A percentile compares a stretch with the other conserved stretches of the same genome.
Evolutionary conservation across 1,139 yeast genomes (phyloP).

Genomic region (Pichia sp.): DNA sequence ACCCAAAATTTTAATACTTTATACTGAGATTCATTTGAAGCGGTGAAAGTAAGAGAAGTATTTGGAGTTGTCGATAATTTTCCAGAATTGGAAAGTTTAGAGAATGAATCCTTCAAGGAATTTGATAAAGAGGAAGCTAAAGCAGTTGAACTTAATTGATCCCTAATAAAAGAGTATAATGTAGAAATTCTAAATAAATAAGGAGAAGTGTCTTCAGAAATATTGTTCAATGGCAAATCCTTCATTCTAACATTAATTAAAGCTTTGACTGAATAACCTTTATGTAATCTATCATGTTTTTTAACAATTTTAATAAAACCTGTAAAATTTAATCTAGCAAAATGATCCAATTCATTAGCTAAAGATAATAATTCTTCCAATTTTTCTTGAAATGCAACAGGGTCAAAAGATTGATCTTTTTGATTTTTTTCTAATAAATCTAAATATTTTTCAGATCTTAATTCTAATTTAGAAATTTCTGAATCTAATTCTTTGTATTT

Average conservation of each 20-base stretch:
- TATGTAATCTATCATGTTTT: conserved; percentile 89
- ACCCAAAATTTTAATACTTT: conserved; percentile 91
- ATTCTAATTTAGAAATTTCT: conserved; percentile 59
- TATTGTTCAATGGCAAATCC: conserved; percentile 73
- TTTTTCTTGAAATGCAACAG: conserved; percentile 50
- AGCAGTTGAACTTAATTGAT: conserved; percentile 38
- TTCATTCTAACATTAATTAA: conserved; percentile 80
- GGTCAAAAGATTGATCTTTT: conserved; percentile 39
- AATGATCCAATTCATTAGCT: conserved; percentile 84
- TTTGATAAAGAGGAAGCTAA: conserved; percentile 25
- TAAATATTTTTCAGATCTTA: conserved; percentile 32
- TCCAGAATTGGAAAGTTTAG: conserved; percentile 28
- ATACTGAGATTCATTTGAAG: conserved; percentile 42
- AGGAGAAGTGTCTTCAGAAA: conserved; percentile 89
- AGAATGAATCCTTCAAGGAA: conserved; percentile 28
- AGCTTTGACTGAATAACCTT: conserved; percentile 81
- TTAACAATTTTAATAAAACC: conserved; percentile 93
- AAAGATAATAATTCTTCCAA: conserved; percentile 68
- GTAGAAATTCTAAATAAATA: conserved; percentile 76
- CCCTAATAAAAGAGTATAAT: conserved; percentile 74
- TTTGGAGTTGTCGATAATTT: conserved; percentile 31
- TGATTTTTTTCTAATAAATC: conserved; percentile 24
- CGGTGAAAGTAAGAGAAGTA: conserved; percentile 21
- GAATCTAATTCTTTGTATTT: conserved; percentile 67
- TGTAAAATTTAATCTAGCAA: conserved; percentile 86